Conservation (phyloP, 1,284 basidiomycete genomes). For the Termitomyces sp. region DNA sequence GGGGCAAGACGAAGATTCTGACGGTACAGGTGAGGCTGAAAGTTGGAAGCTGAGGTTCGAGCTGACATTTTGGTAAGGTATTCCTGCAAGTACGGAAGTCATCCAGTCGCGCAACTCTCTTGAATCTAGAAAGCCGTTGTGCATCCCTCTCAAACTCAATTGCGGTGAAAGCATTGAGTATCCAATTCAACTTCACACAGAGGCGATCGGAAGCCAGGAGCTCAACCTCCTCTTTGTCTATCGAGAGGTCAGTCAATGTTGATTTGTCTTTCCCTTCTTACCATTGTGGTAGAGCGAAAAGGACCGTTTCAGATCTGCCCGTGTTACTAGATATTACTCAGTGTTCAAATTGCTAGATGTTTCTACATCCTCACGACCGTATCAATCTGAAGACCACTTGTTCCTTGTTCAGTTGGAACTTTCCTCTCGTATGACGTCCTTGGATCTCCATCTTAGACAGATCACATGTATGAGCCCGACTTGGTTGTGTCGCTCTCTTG, state of each 20-base stretch:
- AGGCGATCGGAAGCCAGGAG: constrained; percentile 41
- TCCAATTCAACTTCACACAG: constrained; percentile 49
- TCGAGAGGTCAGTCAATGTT: constrained; percentile 50
- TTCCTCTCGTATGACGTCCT: constrained; percentile 38
- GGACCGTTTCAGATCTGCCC: constrained; percentile 48
- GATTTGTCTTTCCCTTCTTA: constrained; percentile 6
- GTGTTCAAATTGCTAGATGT: constrained; percentile 53
- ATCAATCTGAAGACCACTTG: constrained; percentile 38
- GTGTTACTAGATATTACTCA: constrained; percentile 51
- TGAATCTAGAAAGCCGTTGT: constrained; percentile 38
- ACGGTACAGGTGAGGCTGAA: constrained; percentile 4
- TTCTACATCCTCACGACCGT: constrained; percentile 44
- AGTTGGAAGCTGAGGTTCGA: not conserved
- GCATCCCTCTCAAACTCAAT: constrained; percentile 33
- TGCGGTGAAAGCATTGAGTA: constrained; percentile 46
- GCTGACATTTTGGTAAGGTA: constrained; percentile 13
- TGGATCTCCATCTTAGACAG: constrained; percentile 47
- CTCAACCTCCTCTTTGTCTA: constrained; percentile 62
- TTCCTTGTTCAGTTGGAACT: constrained; percentile 59
- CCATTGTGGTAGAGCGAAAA: constrained; percentile 34
- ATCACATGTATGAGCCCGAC: constrained; percentile 57
- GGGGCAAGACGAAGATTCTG: constrained; percentile 13
- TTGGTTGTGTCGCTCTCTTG: constrained; percentile 48
- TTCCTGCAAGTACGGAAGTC: constrained; percentile 27
- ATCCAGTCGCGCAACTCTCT: constrained; percentile 54